A percentile compares a stretch with the other conserved stretches of the same genome.
phyloP scores from a whole-genome alignment of 371 early-diverging fungal species.

The Mucor irregularis region DNA sequence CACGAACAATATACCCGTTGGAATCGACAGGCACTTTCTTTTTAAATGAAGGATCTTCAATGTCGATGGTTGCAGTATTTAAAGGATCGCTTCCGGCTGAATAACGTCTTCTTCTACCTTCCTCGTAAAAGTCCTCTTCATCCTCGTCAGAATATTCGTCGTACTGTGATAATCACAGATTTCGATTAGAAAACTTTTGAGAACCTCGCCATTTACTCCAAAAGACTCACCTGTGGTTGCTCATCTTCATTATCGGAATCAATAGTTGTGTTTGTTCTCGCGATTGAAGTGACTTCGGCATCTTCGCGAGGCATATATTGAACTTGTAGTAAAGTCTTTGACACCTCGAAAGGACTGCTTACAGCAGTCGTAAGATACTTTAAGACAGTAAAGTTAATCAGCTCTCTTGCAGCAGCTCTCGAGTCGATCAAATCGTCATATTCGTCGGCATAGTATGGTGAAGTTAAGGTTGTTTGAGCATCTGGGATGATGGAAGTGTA shows the following conservation, averaged over 20 bases:
- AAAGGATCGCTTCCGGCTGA: constrained; percentile 17
- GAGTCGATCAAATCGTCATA: constrained; percentile 51
- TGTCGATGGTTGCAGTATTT: constrained; percentile 30
- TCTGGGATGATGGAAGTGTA: constrained; percentile 30
- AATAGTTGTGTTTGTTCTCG: constrained; percentile 2
- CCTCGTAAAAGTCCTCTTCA: constrained; percentile 36
- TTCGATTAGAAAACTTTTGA: background rate
- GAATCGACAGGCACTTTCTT: constrained; percentile 45
- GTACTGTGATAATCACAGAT: constrained; percentile 14
- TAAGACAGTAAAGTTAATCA: constrained; percentile 65
- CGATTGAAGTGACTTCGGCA: constrained; percentile 29
- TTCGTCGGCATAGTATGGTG: constrained; percentile 32
- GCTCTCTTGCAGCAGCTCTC: constrained; percentile 55
- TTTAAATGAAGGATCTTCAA: constrained; percentile 42
- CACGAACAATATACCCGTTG: constrained; percentile 64
- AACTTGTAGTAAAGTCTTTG: constrained; percentile 80
- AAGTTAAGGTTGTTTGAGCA: constrained; percentile 12
- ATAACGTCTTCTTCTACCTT: constrained; percentile 18
- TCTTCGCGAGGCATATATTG: constrained; percentile 73
- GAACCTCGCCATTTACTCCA: background rate
- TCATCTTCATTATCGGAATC: constrained; percentile 23
- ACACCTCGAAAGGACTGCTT: constrained; percentile 74
- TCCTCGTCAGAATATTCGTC: constrained; percentile 36
- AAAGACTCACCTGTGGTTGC: background rate
- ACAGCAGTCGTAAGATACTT: constrained; percentile 69